Base-by-base conservation (phyloP, 306 rosid genomes). In the Gleditsia sinensis region DNA sequence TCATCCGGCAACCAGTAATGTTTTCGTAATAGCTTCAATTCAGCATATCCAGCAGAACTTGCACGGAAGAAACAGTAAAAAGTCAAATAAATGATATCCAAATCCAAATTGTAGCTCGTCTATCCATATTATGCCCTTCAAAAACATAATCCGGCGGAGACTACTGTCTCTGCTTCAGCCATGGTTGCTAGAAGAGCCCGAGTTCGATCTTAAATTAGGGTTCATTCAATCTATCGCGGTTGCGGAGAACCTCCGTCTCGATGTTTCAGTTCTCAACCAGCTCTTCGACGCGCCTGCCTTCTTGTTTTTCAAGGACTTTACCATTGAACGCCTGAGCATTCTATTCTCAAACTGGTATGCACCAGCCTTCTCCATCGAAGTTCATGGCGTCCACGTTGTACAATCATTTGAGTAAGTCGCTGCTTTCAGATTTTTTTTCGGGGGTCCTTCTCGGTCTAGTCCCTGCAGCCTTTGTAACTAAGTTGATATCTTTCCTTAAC, bases 161-260 rank as follows among this genome's bases (percentile, higher is more conserved):
- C 84, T 89, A 25, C 83, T 84, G 68, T 78, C 92, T 81, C 87
- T 89, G 70, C 86, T 94, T 11, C 88, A 72, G 77, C 96, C 97
- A 78, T 91, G 97, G 98, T 65, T 94, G 1, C 85, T 48, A 3
- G 90, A 84, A 37, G 90, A 88, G 54, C 91, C 94, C 3, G 90
- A 89, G 9, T 78, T 94, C 46, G 76, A 82, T 42, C 45, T 91
- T 48, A 55, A 84, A 45, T 69, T 91, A 69, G 98, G 98, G 81
- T 46, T 94, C 36, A 14, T 79, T 13, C 75, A 78, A 50, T 94
- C 97, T 14, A 46, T 23, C 23, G 89, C 82, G 56, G 84, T 81
- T 21, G 86, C 79, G 21, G 78, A 66, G 57, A 76, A 89, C 55
- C 87, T 91, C 59, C 90, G 83, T 30, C 75, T 94, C 78, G 80